Conservation (phyloP, 768 basidiomycete species). For the Phylloporus sp. region DNA sequence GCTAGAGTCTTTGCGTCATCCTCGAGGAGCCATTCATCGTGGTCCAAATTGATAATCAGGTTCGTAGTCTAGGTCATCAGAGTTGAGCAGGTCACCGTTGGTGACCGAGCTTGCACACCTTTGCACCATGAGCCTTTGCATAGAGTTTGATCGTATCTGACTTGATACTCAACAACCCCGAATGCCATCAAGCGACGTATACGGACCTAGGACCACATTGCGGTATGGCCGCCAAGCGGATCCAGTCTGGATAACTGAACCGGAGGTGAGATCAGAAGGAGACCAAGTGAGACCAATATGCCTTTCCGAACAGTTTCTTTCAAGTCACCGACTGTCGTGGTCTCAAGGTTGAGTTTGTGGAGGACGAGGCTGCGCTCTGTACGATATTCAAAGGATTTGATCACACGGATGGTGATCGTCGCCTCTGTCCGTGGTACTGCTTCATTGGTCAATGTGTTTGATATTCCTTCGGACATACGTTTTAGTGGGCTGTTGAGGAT, state of each 20-base stretch:
- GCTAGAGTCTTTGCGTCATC: slow-evolving; percentile 65
- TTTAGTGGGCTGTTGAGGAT: background rate
- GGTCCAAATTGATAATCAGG: slow-evolving; percentile 95
- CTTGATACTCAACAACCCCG: slow-evolving; percentile 2
- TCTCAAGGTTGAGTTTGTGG: slow-evolving; percentile 73
- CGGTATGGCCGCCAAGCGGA: slow-evolving; percentile 89
- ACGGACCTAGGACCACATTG: slow-evolving; percentile 60
- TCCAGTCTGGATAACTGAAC: slow-evolving; percentile 64
- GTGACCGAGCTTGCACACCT: slow-evolving; percentile 44
- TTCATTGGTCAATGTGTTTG: slow-evolving; percentile 56
- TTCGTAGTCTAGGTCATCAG: slow-evolving; percentile 72
- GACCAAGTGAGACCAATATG: slow-evolving; percentile 28
- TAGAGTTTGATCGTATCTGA: slow-evolving; percentile 93
- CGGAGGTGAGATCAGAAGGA: slow-evolving; percentile 5
- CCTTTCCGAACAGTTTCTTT: slow-evolving; percentile 70
- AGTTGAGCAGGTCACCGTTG: background rate
- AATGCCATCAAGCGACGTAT: background rate
- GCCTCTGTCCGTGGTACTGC: slow-evolving; percentile 68
- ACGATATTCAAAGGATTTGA: slow-evolving; percentile 93
- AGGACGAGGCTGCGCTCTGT: slow-evolving; percentile 87
- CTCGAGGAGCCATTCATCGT: slow-evolving; percentile 88
- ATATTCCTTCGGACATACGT: slow-evolving; percentile 33
- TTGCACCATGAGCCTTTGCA: slow-evolving; percentile 90
- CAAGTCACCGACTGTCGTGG: slow-evolving; percentile 72
- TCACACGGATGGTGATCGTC: slow-evolving; percentile 85